Conservation (phyloP, 371 early-diverging fungal genomes). For the Mortierella sp. region DNA sequence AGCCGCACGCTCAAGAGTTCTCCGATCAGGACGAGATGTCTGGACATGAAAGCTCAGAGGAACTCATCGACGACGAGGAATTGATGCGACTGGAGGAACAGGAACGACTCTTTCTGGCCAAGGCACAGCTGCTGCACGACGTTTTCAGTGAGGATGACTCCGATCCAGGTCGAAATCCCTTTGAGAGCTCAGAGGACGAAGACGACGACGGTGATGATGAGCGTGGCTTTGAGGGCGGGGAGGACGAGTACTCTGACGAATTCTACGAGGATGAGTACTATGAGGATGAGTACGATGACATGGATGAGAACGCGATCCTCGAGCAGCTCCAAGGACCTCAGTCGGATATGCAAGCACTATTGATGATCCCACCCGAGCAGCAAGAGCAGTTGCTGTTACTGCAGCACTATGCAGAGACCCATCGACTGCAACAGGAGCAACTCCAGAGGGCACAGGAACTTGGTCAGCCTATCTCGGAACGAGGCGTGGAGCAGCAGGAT, state of each 20-base stretch:
- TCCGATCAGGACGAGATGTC: slow-evolving; percentile 26
- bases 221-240: slow-evolving; percentile 30
- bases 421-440: slow-evolving; percentile 38
- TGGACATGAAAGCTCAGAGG: slow-evolving; percentile 31
- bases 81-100: slow-evolving; percentile 42
- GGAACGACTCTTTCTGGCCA: slow-evolving; percentile 38
- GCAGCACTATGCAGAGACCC: slow-evolving; percentile 51
- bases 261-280: slow-evolving; percentile 40
- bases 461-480: not conserved
- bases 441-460: slow-evolving; percentile 1
- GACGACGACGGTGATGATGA: slow-evolving; percentile 55
- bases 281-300: slow-evolving; percentile 33
- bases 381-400: slow-evolving; percentile 53
- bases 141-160: slow-evolving; percentile 56
- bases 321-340: slow-evolving; percentile 38
- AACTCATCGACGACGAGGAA: slow-evolving; percentile 49
- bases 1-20: slow-evolving; percentile 10
- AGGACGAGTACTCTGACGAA: slow-evolving; percentile 42
- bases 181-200: slow-evolving; percentile 48
- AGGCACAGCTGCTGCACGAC: slow-evolving; percentile 42
- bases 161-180: slow-evolving; percentile 45
- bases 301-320: slow-evolving; percentile 42
- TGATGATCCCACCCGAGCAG: slow-evolving; percentile 57
- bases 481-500: not conserved
- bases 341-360: slow-evolving; percentile 46